These are phyloP conservation scores for Penicillium sp. DNA, from an alignment of 2,329 filamentous ascomycete species.

Conservation along the genomic window DNA sequence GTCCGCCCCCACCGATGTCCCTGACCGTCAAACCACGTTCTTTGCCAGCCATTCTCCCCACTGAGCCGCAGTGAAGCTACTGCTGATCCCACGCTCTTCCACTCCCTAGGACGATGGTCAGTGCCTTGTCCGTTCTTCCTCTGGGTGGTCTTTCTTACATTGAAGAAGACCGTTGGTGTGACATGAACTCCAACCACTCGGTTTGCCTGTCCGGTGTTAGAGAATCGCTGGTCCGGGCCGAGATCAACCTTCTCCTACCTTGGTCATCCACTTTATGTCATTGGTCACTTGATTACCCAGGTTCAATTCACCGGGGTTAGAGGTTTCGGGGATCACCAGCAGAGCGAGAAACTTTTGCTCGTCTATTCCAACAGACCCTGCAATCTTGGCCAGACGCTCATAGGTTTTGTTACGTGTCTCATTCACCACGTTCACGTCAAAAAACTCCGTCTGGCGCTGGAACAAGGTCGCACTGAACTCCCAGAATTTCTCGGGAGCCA, in stretches of 20 bases:
- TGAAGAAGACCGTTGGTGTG: conserved; percentile 85
- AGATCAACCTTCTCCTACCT: conserved; percentile 53
- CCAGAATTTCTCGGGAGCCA: conserved; percentile 76
- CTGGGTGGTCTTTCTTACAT: conserved; percentile 53
- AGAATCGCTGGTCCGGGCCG: background rate
- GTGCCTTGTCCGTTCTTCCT: conserved; percentile 13
- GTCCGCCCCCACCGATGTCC: background rate
- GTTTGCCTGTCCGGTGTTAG: conserved; percentile 51
- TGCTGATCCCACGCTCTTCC: conserved; percentile 76
- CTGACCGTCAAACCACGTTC: conserved; percentile 56
- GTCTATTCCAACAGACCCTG: conserved; percentile 66
- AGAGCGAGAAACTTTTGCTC: conserved; percentile 70
- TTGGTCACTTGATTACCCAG: conserved; percentile 79
- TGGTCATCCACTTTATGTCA: conserved; percentile 82
- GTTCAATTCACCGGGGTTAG: conserved; percentile 73
- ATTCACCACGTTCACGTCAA: conserved; percentile 80
- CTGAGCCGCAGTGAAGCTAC: conserved; percentile 75
- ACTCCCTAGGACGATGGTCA: conserved; percentile 56
- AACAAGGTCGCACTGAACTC: conserved; percentile 73
- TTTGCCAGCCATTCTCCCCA: conserved; percentile 83
- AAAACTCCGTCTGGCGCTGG: conserved; percentile 72
- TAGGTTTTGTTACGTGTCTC: conserved; percentile 88
- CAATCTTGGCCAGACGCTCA: conserved; percentile 74
- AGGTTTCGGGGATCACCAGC: conserved; percentile 70
- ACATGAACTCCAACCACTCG: conserved; percentile 83